Conservation (phyloP, 2,329 filamentous ascomycete genomes). For the Aspergillus thermomutatus region DNA sequence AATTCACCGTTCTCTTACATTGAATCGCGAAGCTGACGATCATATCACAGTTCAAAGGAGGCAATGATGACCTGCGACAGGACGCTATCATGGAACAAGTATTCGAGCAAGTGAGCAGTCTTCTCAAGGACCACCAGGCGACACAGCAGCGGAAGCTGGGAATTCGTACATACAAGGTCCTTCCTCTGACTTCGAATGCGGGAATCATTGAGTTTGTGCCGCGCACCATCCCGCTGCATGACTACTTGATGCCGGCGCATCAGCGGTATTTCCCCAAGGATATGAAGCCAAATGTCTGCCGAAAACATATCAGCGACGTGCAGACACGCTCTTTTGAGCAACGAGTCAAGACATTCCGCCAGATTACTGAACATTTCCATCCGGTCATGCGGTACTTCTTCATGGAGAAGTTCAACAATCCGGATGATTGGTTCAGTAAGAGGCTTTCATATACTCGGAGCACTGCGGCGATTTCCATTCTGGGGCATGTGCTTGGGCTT, state of each 20-base stretch:
- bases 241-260: constrained; percentile 89
- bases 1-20: not conserved
- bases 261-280: constrained; percentile 82
- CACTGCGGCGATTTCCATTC: constrained; percentile 90
- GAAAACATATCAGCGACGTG: constrained; percentile 73
- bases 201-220: constrained; percentile 97
- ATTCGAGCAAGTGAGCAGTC: constrained; percentile 89
- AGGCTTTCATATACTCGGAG: constrained; percentile 88
- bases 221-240: constrained; percentile 86
- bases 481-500: constrained; percentile 87
- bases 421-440: constrained; percentile 91
- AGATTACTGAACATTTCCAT: constrained; percentile 76
- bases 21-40: constrained; percentile 7
- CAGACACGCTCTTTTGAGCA: constrained; percentile 67
- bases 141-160: constrained; percentile 85
- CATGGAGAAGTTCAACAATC: constrained; percentile 88
- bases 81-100: constrained; percentile 99
- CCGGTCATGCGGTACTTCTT: constrained; percentile 97
- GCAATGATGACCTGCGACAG: constrained; percentile 92
- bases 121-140: constrained; percentile 78
- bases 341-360: constrained; percentile 71
- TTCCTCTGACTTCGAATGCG: constrained; percentile 78
- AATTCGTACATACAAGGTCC: constrained; percentile 94
- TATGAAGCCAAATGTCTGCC: constrained; percentile 69
- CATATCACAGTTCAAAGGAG: constrained; percentile 70